These are phyloP conservation scores for Thymus quinquecostatus DNA, from an alignment of 257 asterid genomes.

Conservation along the genomic window DNA sequence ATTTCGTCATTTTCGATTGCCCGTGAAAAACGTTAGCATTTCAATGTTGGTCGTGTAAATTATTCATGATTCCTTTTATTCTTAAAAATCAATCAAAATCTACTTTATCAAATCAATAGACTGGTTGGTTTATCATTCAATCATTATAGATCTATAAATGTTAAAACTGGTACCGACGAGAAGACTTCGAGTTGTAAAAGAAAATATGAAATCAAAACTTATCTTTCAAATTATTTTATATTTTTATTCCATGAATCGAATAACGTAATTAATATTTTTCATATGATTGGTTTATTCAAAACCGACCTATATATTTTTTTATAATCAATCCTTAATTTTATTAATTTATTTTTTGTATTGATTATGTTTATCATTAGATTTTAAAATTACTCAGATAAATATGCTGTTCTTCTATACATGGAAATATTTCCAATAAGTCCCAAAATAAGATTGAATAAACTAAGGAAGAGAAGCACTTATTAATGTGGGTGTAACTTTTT, in stretches of 20 bases:
- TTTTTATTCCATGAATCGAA: slow-evolving; percentile 2
- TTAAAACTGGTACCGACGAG: too few species aligned
- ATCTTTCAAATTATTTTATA: slow-evolving; percentile 7
- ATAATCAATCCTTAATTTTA: not conserved
- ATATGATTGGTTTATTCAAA: slow-evolving; percentile 29
- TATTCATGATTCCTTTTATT: too few species aligned
- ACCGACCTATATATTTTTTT: too few species aligned
- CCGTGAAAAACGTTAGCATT: too few species aligned
- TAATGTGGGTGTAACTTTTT: slow-evolving; percentile 32
- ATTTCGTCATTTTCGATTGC: too few species aligned
- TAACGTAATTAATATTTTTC: not conserved
- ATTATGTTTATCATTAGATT: slow-evolving; percentile 6
- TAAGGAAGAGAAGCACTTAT: slow-evolving; percentile 16
- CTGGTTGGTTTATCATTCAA: too few species aligned
- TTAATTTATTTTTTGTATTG: slow-evolving; percentile 17
- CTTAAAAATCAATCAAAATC: too few species aligned
- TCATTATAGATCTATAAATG: too few species aligned
- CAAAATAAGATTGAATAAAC: slow-evolving; percentile 16
- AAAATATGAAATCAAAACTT: not conserved
- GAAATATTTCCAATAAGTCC: slow-evolving; percentile 30
- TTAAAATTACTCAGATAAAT: slow-evolving; percentile 1
- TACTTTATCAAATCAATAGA: too few species aligned
- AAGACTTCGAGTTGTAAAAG: too few species aligned
- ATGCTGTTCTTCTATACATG: slow-evolving; percentile 27
- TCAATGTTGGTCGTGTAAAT: too few species aligned